Conservation (phyloP, 2,329 filamentous ascomycete genomes). For the Fusarium armeniacum region DNA sequence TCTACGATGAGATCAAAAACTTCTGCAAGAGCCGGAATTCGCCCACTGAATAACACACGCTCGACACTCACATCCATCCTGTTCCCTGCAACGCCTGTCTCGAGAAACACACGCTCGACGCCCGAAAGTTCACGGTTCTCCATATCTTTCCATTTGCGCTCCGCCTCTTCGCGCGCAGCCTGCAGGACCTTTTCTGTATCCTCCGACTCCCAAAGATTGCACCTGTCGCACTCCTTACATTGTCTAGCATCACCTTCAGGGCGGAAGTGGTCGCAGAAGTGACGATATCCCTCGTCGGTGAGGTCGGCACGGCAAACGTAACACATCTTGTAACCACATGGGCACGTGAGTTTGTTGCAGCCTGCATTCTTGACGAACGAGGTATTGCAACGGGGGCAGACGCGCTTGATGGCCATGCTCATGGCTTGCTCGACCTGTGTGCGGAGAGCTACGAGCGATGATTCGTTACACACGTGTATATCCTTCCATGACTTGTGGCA, state of each 20-base stretch:
- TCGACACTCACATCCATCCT: slow-evolving; percentile 51
- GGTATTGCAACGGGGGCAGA: slow-evolving; percentile 91
- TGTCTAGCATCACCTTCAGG: slow-evolving; percentile 78
- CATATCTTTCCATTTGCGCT: slow-evolving; percentile 76
- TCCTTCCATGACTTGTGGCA: slow-evolving; percentile 89
- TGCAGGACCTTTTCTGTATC: slow-evolving; percentile 77
- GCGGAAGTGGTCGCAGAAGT: slow-evolving; percentile 97
- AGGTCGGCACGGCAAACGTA: slow-evolving; percentile 91
- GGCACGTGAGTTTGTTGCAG: slow-evolving; percentile 97
- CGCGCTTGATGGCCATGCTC: slow-evolving; percentile 93
- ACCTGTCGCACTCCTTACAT: slow-evolving; percentile 84
- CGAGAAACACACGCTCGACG: slow-evolving; percentile 69
- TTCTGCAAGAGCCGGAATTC: slow-evolving; percentile 58
- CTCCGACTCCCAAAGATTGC: slow-evolving; percentile 84
- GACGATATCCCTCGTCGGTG: slow-evolving; percentile 82
- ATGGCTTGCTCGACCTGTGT: slow-evolving; percentile 93
- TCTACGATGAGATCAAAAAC: slow-evolving; percentile 63
- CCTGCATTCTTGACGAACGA: slow-evolving; percentile 93
- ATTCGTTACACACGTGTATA: slow-evolving; percentile 91
- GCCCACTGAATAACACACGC: slow-evolving; percentile 52
- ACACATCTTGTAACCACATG: slow-evolving; percentile 98
- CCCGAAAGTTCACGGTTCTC: slow-evolving; percentile 71
- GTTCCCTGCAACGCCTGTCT: slow-evolving; percentile 63
- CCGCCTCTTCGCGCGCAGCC: slow-evolving; percentile 78
- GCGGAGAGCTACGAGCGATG: slow-evolving; percentile 82